Evolutionary conservation across 1,284 basidiomycete species (phyloP).

Genomic region (Coniferiporia weirii): DNA sequence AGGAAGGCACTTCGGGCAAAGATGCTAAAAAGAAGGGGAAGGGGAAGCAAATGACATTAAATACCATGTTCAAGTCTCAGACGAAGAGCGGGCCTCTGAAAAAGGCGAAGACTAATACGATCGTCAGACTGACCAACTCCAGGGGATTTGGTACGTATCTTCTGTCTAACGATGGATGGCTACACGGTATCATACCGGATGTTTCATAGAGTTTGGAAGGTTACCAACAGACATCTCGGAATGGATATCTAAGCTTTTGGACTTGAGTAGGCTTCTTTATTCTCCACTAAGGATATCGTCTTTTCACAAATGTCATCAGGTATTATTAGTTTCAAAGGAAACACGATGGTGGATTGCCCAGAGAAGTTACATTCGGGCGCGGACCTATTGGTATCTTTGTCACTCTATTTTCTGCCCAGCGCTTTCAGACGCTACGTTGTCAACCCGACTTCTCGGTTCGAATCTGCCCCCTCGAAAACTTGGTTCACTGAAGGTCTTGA

Average conservation of each 20-base stretch:
- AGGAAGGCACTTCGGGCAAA: constrained; percentile 30
- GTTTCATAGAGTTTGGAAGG: constrained; percentile 58
- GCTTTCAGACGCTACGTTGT: constrained; percentile 54
- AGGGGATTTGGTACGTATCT: constrained; percentile 54
- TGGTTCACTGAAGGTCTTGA: constrained; percentile 71
- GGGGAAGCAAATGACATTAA: constrained; percentile 59
- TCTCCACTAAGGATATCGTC: not conserved
- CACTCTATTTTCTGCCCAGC: constrained; percentile 54
- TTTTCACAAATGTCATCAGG: constrained; percentile 32
- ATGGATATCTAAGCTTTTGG: constrained; percentile 71
- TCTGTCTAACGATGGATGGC: constrained; percentile 1
- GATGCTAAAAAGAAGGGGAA: constrained; percentile 32
- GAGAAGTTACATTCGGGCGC: constrained; percentile 58
- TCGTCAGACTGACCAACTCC: constrained; percentile 63
- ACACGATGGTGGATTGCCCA: constrained; percentile 68
- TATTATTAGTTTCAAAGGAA: constrained; percentile 55
- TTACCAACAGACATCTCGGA: constrained; percentile 60
- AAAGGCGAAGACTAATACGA: constrained; percentile 55
- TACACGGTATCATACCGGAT: constrained; percentile 14
- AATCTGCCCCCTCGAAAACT: constrained; percentile 22
- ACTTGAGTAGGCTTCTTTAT: constrained; percentile 43
- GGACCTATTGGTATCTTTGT: constrained; percentile 65
- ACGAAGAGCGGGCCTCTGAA: constrained; percentile 36
- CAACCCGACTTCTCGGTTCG: constrained; percentile 31
- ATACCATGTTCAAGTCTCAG: constrained; percentile 59